phyloP scores from a whole-genome alignment of 257 asterid genomes.

The Solanum arcanum region DNA sequence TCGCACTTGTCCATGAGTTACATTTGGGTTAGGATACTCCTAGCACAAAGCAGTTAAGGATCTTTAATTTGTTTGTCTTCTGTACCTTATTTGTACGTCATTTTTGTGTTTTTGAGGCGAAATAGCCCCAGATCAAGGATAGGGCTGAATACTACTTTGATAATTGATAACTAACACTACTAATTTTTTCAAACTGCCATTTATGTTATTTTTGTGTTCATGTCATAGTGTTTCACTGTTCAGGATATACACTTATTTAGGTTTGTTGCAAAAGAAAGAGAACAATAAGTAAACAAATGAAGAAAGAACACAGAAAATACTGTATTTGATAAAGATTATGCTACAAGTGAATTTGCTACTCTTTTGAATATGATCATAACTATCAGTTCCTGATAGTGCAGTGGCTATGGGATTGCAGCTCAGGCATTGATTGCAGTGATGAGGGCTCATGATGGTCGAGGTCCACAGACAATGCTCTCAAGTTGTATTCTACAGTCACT shows the following conservation, averaged over 20 bases:
- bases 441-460: slow-evolving; percentile 98
- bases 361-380: not conserved
- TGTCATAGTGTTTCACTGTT: not conserved
- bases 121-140: not conserved
- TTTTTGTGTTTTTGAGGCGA: not conserved
- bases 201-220: not conserved
- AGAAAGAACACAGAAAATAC: not conserved
- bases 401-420: slow-evolving; percentile 97
- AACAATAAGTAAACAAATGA: not conserved
- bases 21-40: not conserved
- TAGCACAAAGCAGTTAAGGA: not conserved
- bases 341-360: not conserved
- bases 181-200: not conserved
- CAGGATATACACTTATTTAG: not conserved
- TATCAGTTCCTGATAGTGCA: slow-evolving; percentile 21
- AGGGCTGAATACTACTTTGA: not conserved
- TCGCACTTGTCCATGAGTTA: not conserved
- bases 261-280: not conserved
- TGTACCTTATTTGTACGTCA: not conserved
- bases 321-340: not conserved
- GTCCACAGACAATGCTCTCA: slow-evolving; percentile 68
- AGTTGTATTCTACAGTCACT: slow-evolving; percentile 49
- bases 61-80: not conserved
- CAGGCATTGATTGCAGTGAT: slow-evolving; percentile 75
- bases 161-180: not conserved